These are phyloP conservation scores for Aspergillus biplanus DNA, from an alignment of 495 filamentous ascomycete genomes.

Conservation along the genomic window DNA sequence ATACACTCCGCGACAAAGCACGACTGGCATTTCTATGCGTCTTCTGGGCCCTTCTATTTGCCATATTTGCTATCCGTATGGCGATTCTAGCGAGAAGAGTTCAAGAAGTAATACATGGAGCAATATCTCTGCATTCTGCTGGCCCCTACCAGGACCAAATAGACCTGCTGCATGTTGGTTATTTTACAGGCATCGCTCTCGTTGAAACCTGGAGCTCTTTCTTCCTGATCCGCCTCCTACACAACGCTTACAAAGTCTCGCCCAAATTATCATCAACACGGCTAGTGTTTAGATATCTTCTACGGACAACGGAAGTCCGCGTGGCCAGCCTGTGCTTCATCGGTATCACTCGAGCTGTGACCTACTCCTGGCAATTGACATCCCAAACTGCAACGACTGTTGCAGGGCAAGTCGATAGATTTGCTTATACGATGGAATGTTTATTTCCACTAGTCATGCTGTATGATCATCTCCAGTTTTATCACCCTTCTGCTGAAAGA, in stretches of 20 bases:
- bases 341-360: conserved; percentile 37
- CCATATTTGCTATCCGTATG: conserved; percentile 27
- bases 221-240: conserved; percentile 32
- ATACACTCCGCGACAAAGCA: conserved; percentile 26
- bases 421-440: conserved; percentile 41
- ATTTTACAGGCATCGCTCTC: conserved; percentile 38
- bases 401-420: conserved; percentile 39
- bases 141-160: conserved; percentile 24
- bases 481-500: no score
- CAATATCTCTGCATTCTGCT: not conserved
- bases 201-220: conserved; percentile 35
- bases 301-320: conserved; percentile 42
- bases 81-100: conserved; percentile 31
- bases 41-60: conserved; percentile 37
- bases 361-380: conserved; percentile 37
- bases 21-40: conserved; percentile 30
- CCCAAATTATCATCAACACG: conserved; percentile 18
- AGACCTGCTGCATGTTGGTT: conserved; percentile 38
- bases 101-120: conserved; percentile 17
- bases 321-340: conserved; percentile 35
- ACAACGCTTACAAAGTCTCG: conserved; percentile 28
- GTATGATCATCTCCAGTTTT: conserved; percentile 19
- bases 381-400: conserved; percentile 34
- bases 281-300: conserved; percentile 35
- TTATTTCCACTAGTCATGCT: conserved; percentile 40